phyloP scores from a whole-genome alignment of 768 basidiomycete species.

The Lactarius hatsudake region DNA sequence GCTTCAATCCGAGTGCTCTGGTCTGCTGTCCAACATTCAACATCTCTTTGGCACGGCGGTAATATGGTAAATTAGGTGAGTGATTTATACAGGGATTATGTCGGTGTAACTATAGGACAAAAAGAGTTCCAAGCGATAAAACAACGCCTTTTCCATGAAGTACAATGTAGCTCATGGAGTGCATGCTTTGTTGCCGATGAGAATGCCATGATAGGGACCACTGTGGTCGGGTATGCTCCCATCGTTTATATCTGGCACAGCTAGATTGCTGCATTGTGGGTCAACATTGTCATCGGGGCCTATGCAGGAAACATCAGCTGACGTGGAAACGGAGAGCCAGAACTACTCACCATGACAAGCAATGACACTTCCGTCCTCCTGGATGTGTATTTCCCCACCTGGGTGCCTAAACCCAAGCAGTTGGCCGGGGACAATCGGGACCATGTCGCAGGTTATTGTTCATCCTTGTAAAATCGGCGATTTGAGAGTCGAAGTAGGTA shows the following conservation, averaged over 20 bases:
- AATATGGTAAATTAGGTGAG: neutral
- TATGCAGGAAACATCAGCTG: neutral
- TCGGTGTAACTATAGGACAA: neutral
- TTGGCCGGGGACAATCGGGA: conserved; percentile 24
- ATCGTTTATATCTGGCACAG: conserved; percentile 48
- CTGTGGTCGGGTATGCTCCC: conserved; percentile 48
- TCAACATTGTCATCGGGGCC: conserved; percentile 53
- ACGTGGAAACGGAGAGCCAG: neutral
- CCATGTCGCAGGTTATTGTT: conserved; percentile 24
- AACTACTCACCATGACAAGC: conserved; percentile 15
- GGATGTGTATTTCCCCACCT: conserved; percentile 21
- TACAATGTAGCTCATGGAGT: conserved; percentile 18
- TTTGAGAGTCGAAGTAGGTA: conserved; percentile 21
- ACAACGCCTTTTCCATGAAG: neutral
- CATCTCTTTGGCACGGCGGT: neutral
- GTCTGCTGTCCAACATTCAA: neutral
- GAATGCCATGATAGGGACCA: conserved; percentile 55
- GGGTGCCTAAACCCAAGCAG: conserved; percentile 23
- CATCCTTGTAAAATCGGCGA: conserved; percentile 23
- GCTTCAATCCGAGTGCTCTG: neutral
- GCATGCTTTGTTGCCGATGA: conserved; percentile 49
- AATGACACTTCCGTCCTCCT: conserved; percentile 7
- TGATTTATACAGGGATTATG: neutral
- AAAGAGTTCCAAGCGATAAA: neutral
- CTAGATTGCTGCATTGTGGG: conserved; percentile 49